Conservation (phyloP, 2,329 filamentous ascomycete genomes). For the Colletotrichum liaoningense region DNA sequence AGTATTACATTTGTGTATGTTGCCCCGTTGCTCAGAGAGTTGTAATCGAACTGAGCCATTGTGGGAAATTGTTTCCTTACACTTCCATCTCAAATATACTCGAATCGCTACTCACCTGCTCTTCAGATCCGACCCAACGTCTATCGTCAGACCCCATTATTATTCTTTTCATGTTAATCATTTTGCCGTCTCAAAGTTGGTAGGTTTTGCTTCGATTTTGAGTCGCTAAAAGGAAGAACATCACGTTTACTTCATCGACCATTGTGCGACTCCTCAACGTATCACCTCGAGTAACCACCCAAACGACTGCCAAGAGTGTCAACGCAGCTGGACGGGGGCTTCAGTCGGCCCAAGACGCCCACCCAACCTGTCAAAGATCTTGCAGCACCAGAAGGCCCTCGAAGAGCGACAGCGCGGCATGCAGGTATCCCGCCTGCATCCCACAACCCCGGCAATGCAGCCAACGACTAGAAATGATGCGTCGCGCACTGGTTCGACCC, state of each 20-base stretch:
- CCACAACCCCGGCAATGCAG: constrained; percentile 23
- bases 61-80: not conserved
- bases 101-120: not conserved
- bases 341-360: not conserved
- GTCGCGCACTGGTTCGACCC: constrained; percentile 4
- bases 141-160: not conserved
- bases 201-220: not conserved
- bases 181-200: not conserved
- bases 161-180: not conserved
- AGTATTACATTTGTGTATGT: not conserved
- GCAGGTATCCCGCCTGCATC: constrained; percentile 18
- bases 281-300: not conserved
- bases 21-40: not conserved
- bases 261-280: not conserved
- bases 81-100: no score
- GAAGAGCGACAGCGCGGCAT: not conserved
- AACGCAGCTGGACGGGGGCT: not conserved
- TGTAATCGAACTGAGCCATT: not conserved
- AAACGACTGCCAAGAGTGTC: not conserved
- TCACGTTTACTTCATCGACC: not conserved
- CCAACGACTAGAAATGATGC: constrained; percentile 19
- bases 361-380: not conserved
- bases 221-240: not conserved
- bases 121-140: not conserved
- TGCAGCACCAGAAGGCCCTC: not conserved